Conservation (phyloP, 2,329 filamentous ascomycete species). For the Leptoxyphium fumago region DNA sequence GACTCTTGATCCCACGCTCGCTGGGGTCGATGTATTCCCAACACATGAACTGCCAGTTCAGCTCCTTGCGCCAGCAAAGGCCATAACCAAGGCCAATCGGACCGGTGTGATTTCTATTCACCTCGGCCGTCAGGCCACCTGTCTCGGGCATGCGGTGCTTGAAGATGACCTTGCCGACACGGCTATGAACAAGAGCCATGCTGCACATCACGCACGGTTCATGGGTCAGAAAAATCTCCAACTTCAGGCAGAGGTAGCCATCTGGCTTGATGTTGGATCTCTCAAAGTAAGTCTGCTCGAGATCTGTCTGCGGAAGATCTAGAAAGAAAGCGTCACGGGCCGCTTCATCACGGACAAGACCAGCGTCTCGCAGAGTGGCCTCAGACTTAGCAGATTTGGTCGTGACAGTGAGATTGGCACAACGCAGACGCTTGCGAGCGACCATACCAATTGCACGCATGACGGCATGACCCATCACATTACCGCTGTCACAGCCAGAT, state of each 20-base stretch:
- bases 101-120: constrained; percentile 21
- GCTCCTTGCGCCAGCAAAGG: constrained; percentile 53
- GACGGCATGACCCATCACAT: constrained; percentile 64
- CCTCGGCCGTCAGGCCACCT: constrained; percentile 68
- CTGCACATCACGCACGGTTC: constrained; percentile 95
- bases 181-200: constrained; percentile 89
- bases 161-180: constrained; percentile 78
- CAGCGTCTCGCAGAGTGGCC: constrained; percentile 17
- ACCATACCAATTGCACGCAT: constrained; percentile 74
- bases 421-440: constrained; percentile 39
- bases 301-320: constrained; percentile 51
- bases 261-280: constrained; percentile 53
- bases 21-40: constrained; percentile 44
- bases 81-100: constrained; percentile 37
- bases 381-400: constrained; percentile 17
- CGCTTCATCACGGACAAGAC: constrained; percentile 18
- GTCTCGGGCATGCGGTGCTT: constrained; percentile 63
- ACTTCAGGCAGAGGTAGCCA: constrained; percentile 84
- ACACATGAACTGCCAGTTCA: constrained; percentile 74
- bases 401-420: constrained; percentile 15
- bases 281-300: constrained; percentile 49
- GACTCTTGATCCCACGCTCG: background rate
- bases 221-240: constrained; percentile 88
- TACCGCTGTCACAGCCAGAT: constrained; percentile 34
- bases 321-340: constrained; percentile 44